Base-by-base conservation (phyloP, 2,329 filamentous ascomycete genomes). In the Xylaria sp. region DNA sequence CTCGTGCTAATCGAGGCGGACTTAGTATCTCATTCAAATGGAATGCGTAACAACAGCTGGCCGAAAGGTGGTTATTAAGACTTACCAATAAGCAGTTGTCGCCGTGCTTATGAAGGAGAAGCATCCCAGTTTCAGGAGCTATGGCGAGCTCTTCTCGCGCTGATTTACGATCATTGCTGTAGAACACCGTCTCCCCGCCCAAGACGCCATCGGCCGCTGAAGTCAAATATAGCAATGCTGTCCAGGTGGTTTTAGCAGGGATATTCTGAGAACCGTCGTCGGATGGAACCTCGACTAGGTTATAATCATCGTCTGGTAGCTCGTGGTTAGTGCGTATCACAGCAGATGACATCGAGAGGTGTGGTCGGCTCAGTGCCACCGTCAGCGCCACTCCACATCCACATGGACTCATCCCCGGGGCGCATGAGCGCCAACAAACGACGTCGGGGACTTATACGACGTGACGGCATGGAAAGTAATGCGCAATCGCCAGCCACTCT, bases 181-280 rank as follows among this genome's bases (percentile, higher is more conserved):
- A 97, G 80, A 98, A 98, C 37, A 96, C 93, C 0, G 95, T 98
- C 80, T 97, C 93, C 37, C 95, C 95, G 25, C 95, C 95, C 25
- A 87, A 79, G 75, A 94, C 97, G 3, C 92, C 92, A 6, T 92
- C 92, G 1, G 86, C 82, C 2, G 89, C 84, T 0, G 91, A 93
- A 0, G 92, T 96, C 63, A 98, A 86, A 77, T 98, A 98, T 42
- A 98, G 87, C 0, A 98, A 85, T 5, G 97, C 83, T 0, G 95
- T 98, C 94, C 94, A 98, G 0, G 94, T 98, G 5, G 95, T 98
- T 75, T 86, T 90, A 23, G 87, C 90, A 25, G 83, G 82, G 12
- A 81, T 80, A n/a, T 59, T 70, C 9, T 78, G 78, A 32, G 79
- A 77, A 12, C 73, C 76, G 32, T 58, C 63, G 23, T 63, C 57